Percentiles rank a stretch among this genome's conserved stretches.
phyloP scores from a whole-genome alignment of 75 land plant genomes.

The Adiantum capillusveneris region DNA sequence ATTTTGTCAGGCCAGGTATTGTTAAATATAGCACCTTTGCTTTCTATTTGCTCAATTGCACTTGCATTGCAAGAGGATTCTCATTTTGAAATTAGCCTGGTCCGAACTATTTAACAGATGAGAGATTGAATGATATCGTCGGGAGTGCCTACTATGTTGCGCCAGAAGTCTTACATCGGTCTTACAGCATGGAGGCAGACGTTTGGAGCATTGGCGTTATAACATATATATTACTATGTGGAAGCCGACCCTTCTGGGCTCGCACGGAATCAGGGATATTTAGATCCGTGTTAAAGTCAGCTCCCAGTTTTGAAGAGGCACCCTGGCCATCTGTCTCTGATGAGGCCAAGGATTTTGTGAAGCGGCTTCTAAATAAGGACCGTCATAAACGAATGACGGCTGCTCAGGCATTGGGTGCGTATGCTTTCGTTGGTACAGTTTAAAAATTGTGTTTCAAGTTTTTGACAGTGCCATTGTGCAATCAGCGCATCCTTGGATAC shows the following conservation, averaged over 20 bases:
- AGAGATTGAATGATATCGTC: slow-evolving; percentile 89
- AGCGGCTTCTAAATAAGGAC: slow-evolving; percentile 47
- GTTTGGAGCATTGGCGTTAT: slow-evolving; percentile 96
- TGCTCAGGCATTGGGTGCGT: slow-evolving; percentile 47
- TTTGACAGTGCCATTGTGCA: neutral
- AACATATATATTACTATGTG: slow-evolving; percentile 86
- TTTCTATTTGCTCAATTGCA: too few species aligned
- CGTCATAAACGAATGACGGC: slow-evolving; percentile 54
- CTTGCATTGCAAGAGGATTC: neutral
- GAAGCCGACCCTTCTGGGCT: slow-evolving; percentile 97
- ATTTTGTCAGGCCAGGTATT: slow-evolving; percentile 92
- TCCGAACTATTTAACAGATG: slow-evolving; percentile 55
- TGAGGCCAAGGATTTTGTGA: slow-evolving; percentile 67
- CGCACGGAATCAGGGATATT: slow-evolving; percentile 89
- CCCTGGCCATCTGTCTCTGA: slow-evolving; percentile 60
- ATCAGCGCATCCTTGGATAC: slow-evolving; percentile 95
- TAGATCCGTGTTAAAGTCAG: slow-evolving; percentile 51
- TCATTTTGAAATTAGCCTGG: too few species aligned
- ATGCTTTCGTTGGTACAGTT: neutral
- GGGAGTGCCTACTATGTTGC: slow-evolving; percentile 33
- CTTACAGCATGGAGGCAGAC: slow-evolving; percentile 85
- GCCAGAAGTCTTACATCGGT: slow-evolving; percentile 89
- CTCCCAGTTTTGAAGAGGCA: slow-evolving; percentile 55
- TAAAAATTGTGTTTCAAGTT: neutral
- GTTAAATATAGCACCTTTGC: too few species aligned